Conservation (phyloP, 2,329 filamentous ascomycete species). For the Claviceps sorghi region DNA sequence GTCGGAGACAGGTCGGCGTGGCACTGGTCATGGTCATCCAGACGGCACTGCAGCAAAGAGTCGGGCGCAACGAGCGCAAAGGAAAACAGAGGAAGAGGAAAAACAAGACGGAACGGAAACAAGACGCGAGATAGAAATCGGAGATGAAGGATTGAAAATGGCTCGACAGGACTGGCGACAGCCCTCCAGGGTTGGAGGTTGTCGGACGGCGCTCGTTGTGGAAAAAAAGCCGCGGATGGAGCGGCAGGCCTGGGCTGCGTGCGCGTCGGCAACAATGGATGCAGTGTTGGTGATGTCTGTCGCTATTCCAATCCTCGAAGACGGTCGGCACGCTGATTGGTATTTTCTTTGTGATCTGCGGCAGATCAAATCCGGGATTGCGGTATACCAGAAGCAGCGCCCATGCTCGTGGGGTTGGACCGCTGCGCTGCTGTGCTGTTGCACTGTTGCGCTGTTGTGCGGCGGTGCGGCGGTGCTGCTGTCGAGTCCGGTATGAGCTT, state of each 20-base stretch:
- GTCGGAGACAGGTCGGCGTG: not conserved
- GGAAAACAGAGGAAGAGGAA: not conserved
- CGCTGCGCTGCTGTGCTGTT: not conserved
- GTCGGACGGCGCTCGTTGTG: not conserved
- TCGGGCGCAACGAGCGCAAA: not conserved
- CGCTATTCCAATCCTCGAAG: not conserved
- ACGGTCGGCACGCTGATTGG: not conserved
- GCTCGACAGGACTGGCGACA: not conserved
- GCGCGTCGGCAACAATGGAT: not conserved
- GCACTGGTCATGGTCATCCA: conserved; percentile 6
- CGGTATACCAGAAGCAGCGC: not conserved
- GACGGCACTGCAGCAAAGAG: not conserved
- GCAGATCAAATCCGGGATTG: not conserved
- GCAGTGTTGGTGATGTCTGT: not conserved
- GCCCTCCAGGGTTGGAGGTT: not conserved
- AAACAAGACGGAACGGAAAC: not conserved
- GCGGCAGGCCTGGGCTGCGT: not conserved
- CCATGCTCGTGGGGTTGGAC: not conserved
- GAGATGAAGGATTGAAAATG: not conserved
- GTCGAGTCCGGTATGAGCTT: not conserved
- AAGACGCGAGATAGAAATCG: not conserved
- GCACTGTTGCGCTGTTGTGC: not conserved
- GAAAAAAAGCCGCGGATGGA: not conserved
- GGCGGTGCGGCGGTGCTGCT: not conserved
- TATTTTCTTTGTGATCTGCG: not conserved